Evolutionary conservation across 2,329 filamentous ascomycete genomes (phyloP), one percentile per base, ranked within the genome.

Genomic region (Sarocladium kiliense): DNA sequence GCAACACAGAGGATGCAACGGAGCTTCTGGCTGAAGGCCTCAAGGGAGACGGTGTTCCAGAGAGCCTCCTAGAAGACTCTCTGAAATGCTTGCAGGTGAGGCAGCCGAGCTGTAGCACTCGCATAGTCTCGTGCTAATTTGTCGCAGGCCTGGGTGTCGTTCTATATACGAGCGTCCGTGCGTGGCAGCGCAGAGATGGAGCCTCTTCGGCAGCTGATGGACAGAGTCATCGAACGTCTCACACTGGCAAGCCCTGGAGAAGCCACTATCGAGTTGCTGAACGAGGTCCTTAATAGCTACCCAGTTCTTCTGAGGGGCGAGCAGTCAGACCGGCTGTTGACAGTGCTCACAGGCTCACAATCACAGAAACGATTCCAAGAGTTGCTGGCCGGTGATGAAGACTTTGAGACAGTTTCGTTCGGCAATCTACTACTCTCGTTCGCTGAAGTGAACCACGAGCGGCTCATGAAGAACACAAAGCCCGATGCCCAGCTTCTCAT

Each of bases 111-210:
- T 3, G 5, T 30, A 7, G 4, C 21, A 27, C 16, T 23, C 19
- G 21, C 23, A 12, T 18, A 32, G 9, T n/a, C 5, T 5, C 18
- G 3, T 37, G 6, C 16, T 41, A 4, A 39, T 34, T 23, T 70
- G 26, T 19, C n/a, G 12, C 65, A 88, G 85, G 80, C 86, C 3
- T 93, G 88, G 88, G 79, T 91, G 30, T 77, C 83, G 61, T 91
- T 91, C 64, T 85, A 84, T 4, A 87, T 91, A 62, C 79, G 82
- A 32, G 77, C 81, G 26, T 83, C 84, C 51, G 73, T 79, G 2
- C 77, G 79, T 45, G 78, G 80, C 32, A 78, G 78, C 16, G 74
- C 80, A 16, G 74, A 87, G 30, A 72, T 87, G 2, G 72, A 77
- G 18, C 75, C 81, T 18, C 74, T 92, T 14, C 81, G 80, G 30